Percentiles rank a stretch among this genome's conserved stretches.
Evolutionary conservation across 495 filamentous ascomycete species (phyloP).

Genomic region (Ramalina intermedia): DNA sequence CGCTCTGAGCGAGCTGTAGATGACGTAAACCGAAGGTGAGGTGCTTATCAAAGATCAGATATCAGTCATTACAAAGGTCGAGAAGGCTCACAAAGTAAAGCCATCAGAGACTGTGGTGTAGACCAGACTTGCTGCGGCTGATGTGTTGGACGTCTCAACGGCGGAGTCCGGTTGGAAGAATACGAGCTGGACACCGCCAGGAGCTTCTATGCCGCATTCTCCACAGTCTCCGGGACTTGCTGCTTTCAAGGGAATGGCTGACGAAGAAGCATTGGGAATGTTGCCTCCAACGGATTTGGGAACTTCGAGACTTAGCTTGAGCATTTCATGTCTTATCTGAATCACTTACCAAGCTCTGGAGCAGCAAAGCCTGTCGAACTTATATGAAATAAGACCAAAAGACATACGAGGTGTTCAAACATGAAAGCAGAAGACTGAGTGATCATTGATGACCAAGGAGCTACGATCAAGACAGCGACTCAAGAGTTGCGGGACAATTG

Average conservation of each 20-base stretch:
- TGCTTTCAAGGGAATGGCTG: neutral
- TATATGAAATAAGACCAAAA: too few species aligned
- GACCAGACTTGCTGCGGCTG: neutral
- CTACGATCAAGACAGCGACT: too few species aligned
- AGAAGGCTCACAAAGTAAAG: slow-evolving; percentile 6
- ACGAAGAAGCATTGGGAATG: neutral
- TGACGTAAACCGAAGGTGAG: slow-evolving; percentile 10
- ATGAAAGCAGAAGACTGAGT: too few species aligned
- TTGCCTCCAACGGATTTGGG: too few species aligned
- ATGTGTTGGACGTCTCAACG: neutral
- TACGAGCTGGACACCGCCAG: slow-evolving; percentile 4
- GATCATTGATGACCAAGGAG: too few species aligned
- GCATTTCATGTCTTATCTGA: too few species aligned
- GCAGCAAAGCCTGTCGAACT: too few species aligned
- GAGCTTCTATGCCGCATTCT: slow-evolving; percentile 7
- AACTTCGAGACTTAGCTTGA: too few species aligned
- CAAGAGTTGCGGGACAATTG: too few species aligned
- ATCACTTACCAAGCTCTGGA: too few species aligned
- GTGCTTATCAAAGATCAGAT: slow-evolving; percentile 2
- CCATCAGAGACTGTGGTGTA: slow-evolving; percentile 8
- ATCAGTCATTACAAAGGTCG: too few species aligned
- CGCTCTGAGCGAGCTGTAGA: slow-evolving; percentile 7
- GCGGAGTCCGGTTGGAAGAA: slow-evolving; percentile 5
- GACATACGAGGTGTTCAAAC: too few species aligned
- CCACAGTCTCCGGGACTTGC: neutral